Conservation (phyloP, 2,329 filamentous ascomycete genomes). For the Colletotrichum horii region DNA sequence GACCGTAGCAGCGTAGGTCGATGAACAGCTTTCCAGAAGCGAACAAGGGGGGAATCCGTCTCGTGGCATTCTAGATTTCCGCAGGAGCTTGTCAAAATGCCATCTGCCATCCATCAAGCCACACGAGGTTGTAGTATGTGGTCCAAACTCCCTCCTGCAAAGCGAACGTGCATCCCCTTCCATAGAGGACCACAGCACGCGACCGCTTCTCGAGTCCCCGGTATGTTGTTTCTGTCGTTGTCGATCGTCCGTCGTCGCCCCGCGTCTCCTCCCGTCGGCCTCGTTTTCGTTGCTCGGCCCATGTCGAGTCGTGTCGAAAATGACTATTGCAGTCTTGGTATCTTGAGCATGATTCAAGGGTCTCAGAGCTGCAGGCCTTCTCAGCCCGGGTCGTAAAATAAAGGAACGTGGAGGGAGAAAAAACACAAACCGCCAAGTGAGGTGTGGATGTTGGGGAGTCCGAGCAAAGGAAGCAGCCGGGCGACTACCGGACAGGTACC, state of each 20-base stretch:
- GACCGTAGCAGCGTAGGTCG: background rate
- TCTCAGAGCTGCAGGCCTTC: background rate
- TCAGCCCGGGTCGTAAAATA: background rate
- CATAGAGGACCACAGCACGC: background rate
- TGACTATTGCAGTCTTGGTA: background rate
- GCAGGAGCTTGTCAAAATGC: background rate
- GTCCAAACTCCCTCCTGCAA: background rate
- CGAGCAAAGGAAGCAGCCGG: background rate
- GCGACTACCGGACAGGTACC: background rate
- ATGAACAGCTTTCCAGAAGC: background rate
- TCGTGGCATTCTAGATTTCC: conserved; percentile 2
- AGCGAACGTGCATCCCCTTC: background rate
- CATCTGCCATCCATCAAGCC: background rate
- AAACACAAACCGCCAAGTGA: background rate
- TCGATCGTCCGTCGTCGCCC: background rate
- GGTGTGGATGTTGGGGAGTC: background rate
- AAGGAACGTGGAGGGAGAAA: background rate
- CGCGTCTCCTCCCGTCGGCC: background rate
- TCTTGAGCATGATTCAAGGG: background rate
- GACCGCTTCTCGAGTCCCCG: background rate
- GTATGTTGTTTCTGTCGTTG: background rate
- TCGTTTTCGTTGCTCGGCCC: background rate
- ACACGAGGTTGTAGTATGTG: background rate
- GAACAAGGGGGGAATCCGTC: background rate
- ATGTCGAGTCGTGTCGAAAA: background rate